Evolutionary conservation across 495 filamentous ascomycete genomes (phyloP).

Genomic region (Aspergillus saccharolyticus): DNA sequence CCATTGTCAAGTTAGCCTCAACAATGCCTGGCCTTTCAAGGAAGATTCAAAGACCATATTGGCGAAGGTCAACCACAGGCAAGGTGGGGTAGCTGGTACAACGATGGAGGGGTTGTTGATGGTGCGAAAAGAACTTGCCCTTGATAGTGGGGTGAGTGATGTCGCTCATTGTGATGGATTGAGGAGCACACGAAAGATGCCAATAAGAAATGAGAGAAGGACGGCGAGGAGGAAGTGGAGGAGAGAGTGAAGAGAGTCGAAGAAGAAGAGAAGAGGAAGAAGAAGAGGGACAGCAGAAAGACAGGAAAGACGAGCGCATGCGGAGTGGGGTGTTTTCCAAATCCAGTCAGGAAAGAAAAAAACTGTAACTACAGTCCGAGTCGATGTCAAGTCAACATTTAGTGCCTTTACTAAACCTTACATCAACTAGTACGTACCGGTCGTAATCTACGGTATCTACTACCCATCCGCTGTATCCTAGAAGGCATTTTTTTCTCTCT

Average conservation of each 20-base stretch:
- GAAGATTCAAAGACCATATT: neutral
- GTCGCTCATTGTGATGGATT: conserved; percentile 46
- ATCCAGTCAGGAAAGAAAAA: conserved; percentile 13
- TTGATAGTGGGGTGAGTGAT: conserved; percentile 57
- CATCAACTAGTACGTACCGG: conserved; percentile 7
- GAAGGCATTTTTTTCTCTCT: conserved; percentile 17
- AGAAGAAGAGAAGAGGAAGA: conserved; percentile 13
- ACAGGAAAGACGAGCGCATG: conserved; percentile 22
- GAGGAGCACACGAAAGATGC: conserved; percentile 14
- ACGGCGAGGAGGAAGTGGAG: conserved; percentile 8
- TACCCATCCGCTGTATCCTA: conserved; percentile 9
- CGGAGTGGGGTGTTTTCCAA: conserved; percentile 17
- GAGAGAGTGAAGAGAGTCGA: conserved; percentile 14
- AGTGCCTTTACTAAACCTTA: conserved; percentile 1
- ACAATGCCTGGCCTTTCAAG: neutral
- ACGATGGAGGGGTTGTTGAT: conserved; percentile 11
- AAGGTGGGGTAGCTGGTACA: conserved; percentile 23
- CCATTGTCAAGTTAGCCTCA: neutral
- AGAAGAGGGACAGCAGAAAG: conserved; percentile 13
- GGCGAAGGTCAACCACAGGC: conserved; percentile 1
- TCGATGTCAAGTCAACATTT: no score
- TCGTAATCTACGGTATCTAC: no score
- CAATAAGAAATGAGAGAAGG: conserved; percentile 9
- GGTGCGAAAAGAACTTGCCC: conserved; percentile 38
- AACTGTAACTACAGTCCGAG: no score